Evolutionary conservation across 2,329 filamentous ascomycete genomes (phyloP).

Genomic region (Apiospora koreana): DNA sequence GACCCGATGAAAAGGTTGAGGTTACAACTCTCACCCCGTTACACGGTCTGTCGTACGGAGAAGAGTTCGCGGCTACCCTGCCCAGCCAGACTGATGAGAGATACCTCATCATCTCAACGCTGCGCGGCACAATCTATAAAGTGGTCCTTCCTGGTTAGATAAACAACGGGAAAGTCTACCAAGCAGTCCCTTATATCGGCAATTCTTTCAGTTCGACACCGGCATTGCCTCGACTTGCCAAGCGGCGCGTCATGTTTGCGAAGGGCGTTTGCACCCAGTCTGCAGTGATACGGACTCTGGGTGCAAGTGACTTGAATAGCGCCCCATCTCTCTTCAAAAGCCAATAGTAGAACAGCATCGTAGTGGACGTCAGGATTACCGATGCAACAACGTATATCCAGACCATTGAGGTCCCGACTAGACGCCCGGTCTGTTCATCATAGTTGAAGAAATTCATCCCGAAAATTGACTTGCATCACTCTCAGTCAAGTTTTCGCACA

Average conservation of each 20-base stretch:
- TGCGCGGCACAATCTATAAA: not conserved
- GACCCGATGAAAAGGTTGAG: not conserved
- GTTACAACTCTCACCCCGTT: not conserved
- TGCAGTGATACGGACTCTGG: constrained; percentile 19
- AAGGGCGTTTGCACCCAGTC: constrained; percentile 18
- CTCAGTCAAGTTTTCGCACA: not conserved
- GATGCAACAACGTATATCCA: constrained; percentile 40
- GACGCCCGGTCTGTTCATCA: constrained; percentile 27
- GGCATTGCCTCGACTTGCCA: not conserved
- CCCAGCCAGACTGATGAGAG: not conserved
- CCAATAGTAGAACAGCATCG: constrained; percentile 33
- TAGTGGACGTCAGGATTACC: constrained; percentile 30
- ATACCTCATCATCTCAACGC: constrained; percentile 3
- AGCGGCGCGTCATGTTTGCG: constrained; percentile 5
- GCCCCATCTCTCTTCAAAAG: constrained; percentile 26
- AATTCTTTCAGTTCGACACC: not conserved
- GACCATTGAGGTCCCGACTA: constrained; percentile 35
- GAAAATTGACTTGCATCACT: constrained; percentile 32
- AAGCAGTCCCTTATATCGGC: not conserved
- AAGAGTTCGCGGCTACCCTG: not conserved
- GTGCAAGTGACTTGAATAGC: constrained; percentile 24
- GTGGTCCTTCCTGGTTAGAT: not conserved
- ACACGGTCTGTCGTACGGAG: not conserved
- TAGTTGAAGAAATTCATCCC: constrained; percentile 43
- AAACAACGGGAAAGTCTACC: not conserved